Base-by-base conservation (phyloP, 2,329 filamentous ascomycete genomes). In the Chaetomium sp. region DNA sequence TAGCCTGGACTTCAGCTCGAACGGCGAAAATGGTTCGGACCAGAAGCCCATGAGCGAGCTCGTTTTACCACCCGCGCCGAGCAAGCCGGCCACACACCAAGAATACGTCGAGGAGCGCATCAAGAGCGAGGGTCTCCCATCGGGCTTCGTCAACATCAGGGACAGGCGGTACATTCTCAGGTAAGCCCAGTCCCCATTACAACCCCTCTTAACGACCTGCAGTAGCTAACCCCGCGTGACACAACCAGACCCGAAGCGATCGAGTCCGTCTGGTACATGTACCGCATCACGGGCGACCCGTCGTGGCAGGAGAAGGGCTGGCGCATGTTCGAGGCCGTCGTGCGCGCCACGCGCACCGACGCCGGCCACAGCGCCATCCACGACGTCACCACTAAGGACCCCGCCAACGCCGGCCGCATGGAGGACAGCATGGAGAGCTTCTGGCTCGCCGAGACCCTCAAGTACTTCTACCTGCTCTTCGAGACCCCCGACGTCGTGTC, bases 401-500 rank as follows among this genome's bases (percentile, higher is more conserved):
- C 10, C 27, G 51, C 58, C 9, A 35, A 21, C 13, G 29, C 21
- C 19, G 19, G 1, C 19, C 6, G n/a, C 35, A 49, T 54, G 57
- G 58, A 68, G 19, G 85, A 93, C 74, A 81, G 82, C 70, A 93
- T 94, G 90, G 90, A 96, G 79, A 93, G 90, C 73, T 96, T 96
- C 77, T 97, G 93, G 91, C 81, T 92, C 66, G 90, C 90, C 3
- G 93, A 97, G 82, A 97, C 92, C 49, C 80, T 97, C 71, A 97
- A 96, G 81, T 96, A 96, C 74, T 96, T 95, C 70, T 97, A 92
- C 75, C 76, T 97, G 63, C 82, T 96, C 57, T 97, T 91, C 75
- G 87, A 87, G 25, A 77, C 87, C 63, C 88, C 90, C 0, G 80
- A 83, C 58, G 78, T 89, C n/a, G 78, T 90, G 49, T 89, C 83